A percentile compares a stretch with the other conserved stretches of the same genome.
phyloP scores from a whole-genome alignment of 805 yeast genomes.

The Pichia manshurica region DNA sequence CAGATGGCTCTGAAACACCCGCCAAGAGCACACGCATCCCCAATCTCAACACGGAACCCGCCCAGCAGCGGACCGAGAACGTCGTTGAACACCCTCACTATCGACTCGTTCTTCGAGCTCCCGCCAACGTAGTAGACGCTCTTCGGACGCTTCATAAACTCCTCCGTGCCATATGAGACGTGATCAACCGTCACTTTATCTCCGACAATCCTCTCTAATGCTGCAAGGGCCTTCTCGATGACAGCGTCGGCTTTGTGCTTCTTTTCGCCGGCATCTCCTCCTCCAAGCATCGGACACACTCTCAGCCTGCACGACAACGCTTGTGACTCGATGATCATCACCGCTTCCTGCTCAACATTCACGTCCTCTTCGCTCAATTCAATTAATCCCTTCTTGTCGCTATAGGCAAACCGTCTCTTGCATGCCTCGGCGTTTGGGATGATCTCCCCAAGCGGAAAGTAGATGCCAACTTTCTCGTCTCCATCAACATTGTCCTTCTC shows the following conservation, averaged over 20 bases:
- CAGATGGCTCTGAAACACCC: slow-evolving; percentile 85
- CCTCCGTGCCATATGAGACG: slow-evolving; percentile 36
- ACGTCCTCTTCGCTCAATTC: slow-evolving; percentile 34
- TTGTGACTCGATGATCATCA: slow-evolving; percentile 79
- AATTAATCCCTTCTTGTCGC: slow-evolving; percentile 21
- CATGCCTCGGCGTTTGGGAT: slow-evolving; percentile 76
- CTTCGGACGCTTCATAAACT: slow-evolving; percentile 52
- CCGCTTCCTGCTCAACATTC: slow-evolving; percentile 59
- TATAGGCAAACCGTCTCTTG: slow-evolving; percentile 45
- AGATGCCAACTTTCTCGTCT: slow-evolving; percentile 54
- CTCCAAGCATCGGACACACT: slow-evolving; percentile 63
- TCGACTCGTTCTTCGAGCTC: slow-evolving; percentile 65
- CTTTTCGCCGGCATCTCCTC: slow-evolving; percentile 6
- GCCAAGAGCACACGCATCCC: slow-evolving; percentile 90
- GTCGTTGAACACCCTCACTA: slow-evolving; percentile 62
- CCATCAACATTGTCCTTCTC: slow-evolving; percentile 27
- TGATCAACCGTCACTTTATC: slow-evolving; percentile 37
- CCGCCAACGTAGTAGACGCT: slow-evolving; percentile 84
- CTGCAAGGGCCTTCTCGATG: background rate
- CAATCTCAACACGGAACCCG: slow-evolving; percentile 63
- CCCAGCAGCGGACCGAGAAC: slow-evolving; percentile 65
- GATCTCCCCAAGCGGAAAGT: slow-evolving; percentile 87
- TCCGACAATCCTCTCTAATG: slow-evolving; percentile 13
- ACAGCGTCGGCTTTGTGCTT: too few relatives aligned
- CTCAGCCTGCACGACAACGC: slow-evolving; percentile 79